Conservation (phyloP, 768 basidiomycete species). For the Coprinopsis sp. region DNA sequence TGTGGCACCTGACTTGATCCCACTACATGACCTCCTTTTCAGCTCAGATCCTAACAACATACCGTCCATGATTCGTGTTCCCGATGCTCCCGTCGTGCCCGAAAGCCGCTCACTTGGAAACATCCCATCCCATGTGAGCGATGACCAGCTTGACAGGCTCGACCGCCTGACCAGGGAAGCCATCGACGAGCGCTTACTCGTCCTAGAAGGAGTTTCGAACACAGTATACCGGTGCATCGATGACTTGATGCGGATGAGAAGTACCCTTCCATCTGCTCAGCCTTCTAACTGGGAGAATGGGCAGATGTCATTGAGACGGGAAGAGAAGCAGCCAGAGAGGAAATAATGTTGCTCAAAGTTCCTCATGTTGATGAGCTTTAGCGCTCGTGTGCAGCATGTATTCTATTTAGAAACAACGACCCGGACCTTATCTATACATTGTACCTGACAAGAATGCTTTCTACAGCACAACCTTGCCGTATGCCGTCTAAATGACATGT, state of each 20-base stretch:
- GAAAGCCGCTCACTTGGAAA: conserved; percentile 19
- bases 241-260: conserved; percentile 72
- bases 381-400: too few relatives aligned
- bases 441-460: too few relatives aligned
- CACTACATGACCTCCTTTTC: conserved; percentile 24
- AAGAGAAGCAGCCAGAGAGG: conserved; percentile 9
- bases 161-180: conserved; percentile 71
- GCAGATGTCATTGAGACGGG: not conserved
- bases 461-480: too few relatives aligned
- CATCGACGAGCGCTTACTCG: conserved; percentile 77
- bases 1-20: conserved; percentile 26
- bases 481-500: too few relatives aligned
- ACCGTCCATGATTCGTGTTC: too few relatives aligned
- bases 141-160: conserved; percentile 60
- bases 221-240: conserved; percentile 72
- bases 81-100: too few relatives aligned
- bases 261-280: conserved; percentile 69
- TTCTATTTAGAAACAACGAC: too few relatives aligned
- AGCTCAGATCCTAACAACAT: conserved; percentile 3
- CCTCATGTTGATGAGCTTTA: not conserved
- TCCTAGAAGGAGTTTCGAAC: conserved; percentile 73
- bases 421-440: too few relatives aligned
- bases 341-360: too few relatives aligned
- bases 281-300: too few relatives aligned
- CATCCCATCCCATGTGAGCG: conserved; percentile 46